Base-by-base conservation (phyloP, 257 asterid genomes). In the Linderniella brevidens region DNA sequence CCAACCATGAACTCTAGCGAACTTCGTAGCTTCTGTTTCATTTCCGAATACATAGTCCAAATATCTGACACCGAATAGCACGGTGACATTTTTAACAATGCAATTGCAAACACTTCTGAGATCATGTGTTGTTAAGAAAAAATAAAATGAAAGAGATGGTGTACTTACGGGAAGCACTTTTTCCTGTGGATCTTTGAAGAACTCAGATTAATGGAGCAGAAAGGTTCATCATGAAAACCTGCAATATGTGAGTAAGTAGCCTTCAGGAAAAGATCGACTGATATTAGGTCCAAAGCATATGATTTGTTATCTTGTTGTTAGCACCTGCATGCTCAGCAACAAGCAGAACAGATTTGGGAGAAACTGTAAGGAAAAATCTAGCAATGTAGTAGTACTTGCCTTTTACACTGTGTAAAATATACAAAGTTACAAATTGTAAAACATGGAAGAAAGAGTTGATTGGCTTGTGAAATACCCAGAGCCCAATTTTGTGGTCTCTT, bases 271-370 rank as follows among this genome's bases (percentile, higher is more conserved):
- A 44, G 14, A 17, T n/a, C n/a, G n/a, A n/a, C n/a, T n/a, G n/a
- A n/a, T n/a, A n/a, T n/a, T n/a, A n/a, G n/a, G n/a, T n/a, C n/a
- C n/a, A n/a, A n/a, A n/a, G 9, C 11, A 9, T 13, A 10, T n/a
- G 19, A 16, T 8, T 11, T 17, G 11, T 46, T 32, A 85, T 94
- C 96, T 85, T 90, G 64, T 75, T 85, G 17, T 79, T 78, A 46
- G 93, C 96, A 62, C 74, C 76, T 42, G 99, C 94, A 62, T 90
- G 94, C 73, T 90, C 96, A 60, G 94, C 96, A 40, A 90, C 93
- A 50, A 69, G 92, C 62, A 71, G 29, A 66, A 90, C 79, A 46
- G 99, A 90, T 35, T 90, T 96, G 0, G 94, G 94, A 65, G 99
- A 90, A 71, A 90, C 99, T 0, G 96, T 79, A 67, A 82, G 94